phyloP scores from a whole-genome alignment of 305 asterid genomes.

The Striga hermonthica region DNA sequence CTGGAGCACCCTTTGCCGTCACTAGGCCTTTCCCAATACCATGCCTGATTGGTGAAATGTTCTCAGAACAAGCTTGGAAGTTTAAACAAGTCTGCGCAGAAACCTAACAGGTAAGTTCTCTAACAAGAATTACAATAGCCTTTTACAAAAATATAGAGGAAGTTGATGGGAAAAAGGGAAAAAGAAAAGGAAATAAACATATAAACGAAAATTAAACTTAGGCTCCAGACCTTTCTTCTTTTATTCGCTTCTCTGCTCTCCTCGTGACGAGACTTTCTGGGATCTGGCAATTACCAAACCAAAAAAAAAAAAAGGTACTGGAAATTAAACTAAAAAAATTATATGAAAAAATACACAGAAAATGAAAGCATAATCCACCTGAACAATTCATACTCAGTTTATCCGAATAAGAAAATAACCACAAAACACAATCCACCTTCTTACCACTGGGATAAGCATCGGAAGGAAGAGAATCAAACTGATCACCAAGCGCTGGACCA shows the following conservation, averaged over 20 bases:
- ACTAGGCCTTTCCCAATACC: conserved; percentile 77
- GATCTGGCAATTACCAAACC: conserved; percentile 47
- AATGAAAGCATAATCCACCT: conserved; percentile 20
- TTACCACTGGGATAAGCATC: conserved; percentile 44
- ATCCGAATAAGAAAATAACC: not conserved
- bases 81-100: conserved; percentile 41
- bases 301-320: conserved; percentile 29
- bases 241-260: conserved; percentile 44
- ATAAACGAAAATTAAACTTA: not conserved
- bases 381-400: conserved; percentile 18
- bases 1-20: conserved; percentile 44
- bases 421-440: conserved; percentile 25
- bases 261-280: conserved; percentile 42
- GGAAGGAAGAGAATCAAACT: conserved; percentile 65
- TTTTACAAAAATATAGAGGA: not conserved
- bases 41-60: conserved; percentile 37
- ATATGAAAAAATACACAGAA: conserved; percentile 18
- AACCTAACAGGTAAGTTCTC: conserved; percentile 38
- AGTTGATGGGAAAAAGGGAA: not conserved
- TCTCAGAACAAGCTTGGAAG: conserved; percentile 43
- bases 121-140: not conserved
- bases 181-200: not conserved
- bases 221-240: conserved; percentile 63
- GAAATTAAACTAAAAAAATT: not conserved
- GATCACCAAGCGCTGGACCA: conserved; percentile 78